Evolutionary conservation across 2,329 filamentous ascomycete species (phyloP).

Genomic region (Penicillium sp.): DNA sequence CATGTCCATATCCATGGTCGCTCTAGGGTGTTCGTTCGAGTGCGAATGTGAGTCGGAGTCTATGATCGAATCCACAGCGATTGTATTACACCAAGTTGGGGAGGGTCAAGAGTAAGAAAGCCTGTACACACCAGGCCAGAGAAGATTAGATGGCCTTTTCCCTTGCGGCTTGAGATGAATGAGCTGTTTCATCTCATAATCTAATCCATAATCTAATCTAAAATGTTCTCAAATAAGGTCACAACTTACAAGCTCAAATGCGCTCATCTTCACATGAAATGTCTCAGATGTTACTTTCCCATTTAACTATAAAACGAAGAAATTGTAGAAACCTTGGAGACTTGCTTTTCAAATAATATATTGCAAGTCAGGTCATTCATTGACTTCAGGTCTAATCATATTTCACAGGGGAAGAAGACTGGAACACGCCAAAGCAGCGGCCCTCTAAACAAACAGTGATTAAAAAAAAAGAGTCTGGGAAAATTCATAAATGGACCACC

Average conservation of each 20-base stretch:
- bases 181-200: background rate
- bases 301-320: background rate
- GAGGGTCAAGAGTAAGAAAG: background rate
- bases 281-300: background rate
- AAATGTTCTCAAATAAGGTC: background rate
- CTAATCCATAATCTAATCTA: background rate
- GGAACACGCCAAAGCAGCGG: conserved; percentile 6
- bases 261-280: background rate
- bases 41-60: background rate
- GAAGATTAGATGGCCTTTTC: background rate
- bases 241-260: background rate
- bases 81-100: background rate
- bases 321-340: background rate
- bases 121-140: background rate
- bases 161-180: background rate
- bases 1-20: background rate
- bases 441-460: conserved; percentile 17
- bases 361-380: conserved; percentile 12
- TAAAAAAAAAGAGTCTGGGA: conserved; percentile 11
- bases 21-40: background rate
- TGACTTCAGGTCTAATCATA: conserved; percentile 24
- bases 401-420: conserved; percentile 20
- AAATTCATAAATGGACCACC: conserved; percentile 18
- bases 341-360: background rate
- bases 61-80: background rate